phyloP scores from a whole-genome alignment of 331 rosid species.

The Rhamnella rubrinervis region DNA sequence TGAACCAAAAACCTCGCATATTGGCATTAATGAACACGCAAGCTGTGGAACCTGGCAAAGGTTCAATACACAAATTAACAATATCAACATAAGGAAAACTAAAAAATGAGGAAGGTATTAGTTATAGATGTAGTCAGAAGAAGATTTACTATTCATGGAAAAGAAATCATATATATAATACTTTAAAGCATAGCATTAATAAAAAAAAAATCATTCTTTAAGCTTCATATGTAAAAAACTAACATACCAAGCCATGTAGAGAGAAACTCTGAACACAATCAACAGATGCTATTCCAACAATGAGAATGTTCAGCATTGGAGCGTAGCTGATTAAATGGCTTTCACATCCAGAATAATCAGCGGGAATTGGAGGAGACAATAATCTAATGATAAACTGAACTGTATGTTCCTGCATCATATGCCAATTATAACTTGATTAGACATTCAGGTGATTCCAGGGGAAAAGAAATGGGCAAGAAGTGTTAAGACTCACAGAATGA shows the following conservation, averaged over 20 bases:
- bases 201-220: neutral
- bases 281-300: constrained; percentile 86
- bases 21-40: constrained; percentile 98
- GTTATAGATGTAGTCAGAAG: too few relatives aligned
- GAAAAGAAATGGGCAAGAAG: neutral
- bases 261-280: constrained; percentile 94
- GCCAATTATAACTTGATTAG: constrained; percentile 26
- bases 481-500: neutral
- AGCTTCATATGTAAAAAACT: neutral
- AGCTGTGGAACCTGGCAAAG: constrained; percentile 87
- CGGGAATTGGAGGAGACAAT: constrained; percentile 80
- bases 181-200: neutral
- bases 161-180: neutral
- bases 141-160: neutral
- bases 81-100: too few relatives aligned
- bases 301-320: constrained; percentile 71
- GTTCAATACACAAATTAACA: too few relatives aligned
- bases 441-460: neutral
- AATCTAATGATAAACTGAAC: constrained; percentile 81
- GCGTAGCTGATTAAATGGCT: constrained; percentile 78
- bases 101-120: too few relatives aligned
- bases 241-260: constrained; percentile 90
- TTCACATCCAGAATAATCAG: constrained; percentile 55
- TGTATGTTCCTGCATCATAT: constrained; percentile 81
- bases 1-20: constrained; percentile 97